phyloP scores from a whole-genome alignment of 306 rosid species.

The Vachellia collinsii region DNA sequence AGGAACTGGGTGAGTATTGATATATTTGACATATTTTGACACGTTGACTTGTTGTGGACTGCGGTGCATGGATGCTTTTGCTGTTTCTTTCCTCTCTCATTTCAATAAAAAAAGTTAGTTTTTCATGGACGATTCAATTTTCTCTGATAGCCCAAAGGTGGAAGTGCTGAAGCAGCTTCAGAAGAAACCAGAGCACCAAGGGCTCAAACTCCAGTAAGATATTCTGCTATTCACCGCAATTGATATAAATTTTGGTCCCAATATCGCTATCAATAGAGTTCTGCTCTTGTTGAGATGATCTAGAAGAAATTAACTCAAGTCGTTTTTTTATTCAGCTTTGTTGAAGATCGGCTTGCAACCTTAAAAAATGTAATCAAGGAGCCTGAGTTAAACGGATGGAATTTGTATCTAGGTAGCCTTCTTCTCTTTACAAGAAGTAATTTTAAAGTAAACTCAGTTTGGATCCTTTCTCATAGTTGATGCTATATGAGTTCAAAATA shows the following conservation, averaged over 20 bases:
- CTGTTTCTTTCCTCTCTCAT: neutral
- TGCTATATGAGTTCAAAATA: neutral
- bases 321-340: constrained; percentile 61
- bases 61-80: neutral
- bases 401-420: constrained; percentile 71
- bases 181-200: constrained; percentile 78
- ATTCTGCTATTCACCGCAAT: constrained; percentile 8
- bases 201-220: constrained; percentile 81
- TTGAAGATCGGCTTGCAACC: constrained; percentile 85
- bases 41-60: neutral
- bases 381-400: constrained; percentile 84
- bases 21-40: constrained; percentile 2
- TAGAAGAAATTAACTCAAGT: constrained; percentile 29
- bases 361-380: constrained; percentile 85
- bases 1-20: constrained; percentile 73
- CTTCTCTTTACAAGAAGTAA: neutral
- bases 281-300: constrained; percentile 18
- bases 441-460: neutral
- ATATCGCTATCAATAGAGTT: constrained; percentile 6
- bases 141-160: constrained; percentile 72
- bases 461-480: neutral
- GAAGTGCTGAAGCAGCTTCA: constrained; percentile 85
- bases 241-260: neutral
- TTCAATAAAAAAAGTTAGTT: constrained; percentile 20
- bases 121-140: constrained; percentile 3